A percentile compares a stretch with the other conserved stretches of the same genome.
These are phyloP conservation scores for Borealophlyctis nickersoniae DNA, from an alignment of 192 early-diverging fungal species.

Conservation along the genomic window DNA sequence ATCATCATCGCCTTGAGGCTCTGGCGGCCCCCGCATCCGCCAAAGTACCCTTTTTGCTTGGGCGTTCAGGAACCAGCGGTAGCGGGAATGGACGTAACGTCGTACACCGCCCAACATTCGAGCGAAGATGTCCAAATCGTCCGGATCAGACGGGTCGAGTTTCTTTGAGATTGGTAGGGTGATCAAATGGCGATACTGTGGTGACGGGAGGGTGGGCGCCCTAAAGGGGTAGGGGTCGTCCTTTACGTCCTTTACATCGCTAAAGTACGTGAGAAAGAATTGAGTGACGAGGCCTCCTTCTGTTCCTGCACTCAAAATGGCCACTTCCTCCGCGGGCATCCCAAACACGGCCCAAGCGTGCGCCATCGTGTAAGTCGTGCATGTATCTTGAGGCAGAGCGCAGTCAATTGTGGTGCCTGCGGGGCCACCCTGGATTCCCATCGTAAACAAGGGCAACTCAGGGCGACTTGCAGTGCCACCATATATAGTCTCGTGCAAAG, in stretches of 20 bases:
- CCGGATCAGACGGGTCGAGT: constrained; percentile 2
- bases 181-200: background rate
- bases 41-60: background rate
- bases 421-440: constrained; percentile 7
- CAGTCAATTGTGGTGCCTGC: background rate
- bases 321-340: background rate
- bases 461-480: background rate
- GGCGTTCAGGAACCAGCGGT: background rate
- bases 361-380: background rate
- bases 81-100: background rate
- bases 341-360: background rate
- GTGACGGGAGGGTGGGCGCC: background rate
- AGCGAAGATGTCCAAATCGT: background rate
- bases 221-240: background rate
- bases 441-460: background rate
- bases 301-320: background rate
- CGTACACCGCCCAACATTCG: background rate
- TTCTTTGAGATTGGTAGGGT: background rate
- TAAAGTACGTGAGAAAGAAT: constrained; percentile 2
- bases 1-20: background rate
- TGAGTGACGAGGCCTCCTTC: constrained; percentile 8
- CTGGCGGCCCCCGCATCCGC: background rate
- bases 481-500: background rate
- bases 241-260: background rate
- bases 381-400: constrained; percentile 6